Conservation (phyloP, 768 basidiomycete genomes). For the Pleurotus eryngii region DNA sequence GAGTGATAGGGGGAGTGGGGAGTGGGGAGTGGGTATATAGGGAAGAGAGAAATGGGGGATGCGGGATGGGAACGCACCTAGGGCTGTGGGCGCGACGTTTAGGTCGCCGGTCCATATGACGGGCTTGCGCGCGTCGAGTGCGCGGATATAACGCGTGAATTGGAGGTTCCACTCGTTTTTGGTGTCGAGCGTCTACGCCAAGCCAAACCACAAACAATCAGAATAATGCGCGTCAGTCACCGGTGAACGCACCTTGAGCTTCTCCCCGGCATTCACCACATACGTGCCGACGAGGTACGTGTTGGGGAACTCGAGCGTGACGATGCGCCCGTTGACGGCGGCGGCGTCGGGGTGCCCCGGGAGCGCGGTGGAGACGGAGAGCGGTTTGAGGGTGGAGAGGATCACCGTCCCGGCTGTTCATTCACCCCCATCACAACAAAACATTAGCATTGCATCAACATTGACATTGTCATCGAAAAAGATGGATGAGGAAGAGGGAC, state of each 20-base stretch:
- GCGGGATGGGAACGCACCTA: no score
- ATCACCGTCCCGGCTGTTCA: slow-evolving; percentile 76
- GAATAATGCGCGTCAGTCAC: no score
- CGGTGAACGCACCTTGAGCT: slow-evolving; percentile 83
- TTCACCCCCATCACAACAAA: no score
- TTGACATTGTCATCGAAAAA: no score
- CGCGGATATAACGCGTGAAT: slow-evolving; percentile 70
- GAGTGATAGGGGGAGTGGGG: no score
- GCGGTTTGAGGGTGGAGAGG: slow-evolving; percentile 71
- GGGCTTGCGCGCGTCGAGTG: slow-evolving; percentile 73
- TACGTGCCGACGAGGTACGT: slow-evolving; percentile 77
- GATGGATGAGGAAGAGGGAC: slow-evolving; percentile 21
- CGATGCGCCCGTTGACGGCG: slow-evolving; percentile 69
- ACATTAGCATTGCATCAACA: no score
- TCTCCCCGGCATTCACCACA: slow-evolving; percentile 77
- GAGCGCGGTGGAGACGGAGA: slow-evolving; percentile 62
- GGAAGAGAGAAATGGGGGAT: no score
- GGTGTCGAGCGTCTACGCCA: slow-evolving; percentile 61
- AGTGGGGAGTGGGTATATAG: no score
- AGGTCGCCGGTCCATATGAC: slow-evolving; percentile 89
- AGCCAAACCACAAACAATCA: no score
- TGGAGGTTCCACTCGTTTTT: slow-evolving; percentile 81
- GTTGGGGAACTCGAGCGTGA: slow-evolving; percentile 76
- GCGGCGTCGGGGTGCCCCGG: slow-evolving; percentile 70
- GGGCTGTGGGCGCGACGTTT: slow-evolving; percentile 87